phyloP scores from a whole-genome alignment of 306 rosid genomes.

The Sindora glabra region DNA sequence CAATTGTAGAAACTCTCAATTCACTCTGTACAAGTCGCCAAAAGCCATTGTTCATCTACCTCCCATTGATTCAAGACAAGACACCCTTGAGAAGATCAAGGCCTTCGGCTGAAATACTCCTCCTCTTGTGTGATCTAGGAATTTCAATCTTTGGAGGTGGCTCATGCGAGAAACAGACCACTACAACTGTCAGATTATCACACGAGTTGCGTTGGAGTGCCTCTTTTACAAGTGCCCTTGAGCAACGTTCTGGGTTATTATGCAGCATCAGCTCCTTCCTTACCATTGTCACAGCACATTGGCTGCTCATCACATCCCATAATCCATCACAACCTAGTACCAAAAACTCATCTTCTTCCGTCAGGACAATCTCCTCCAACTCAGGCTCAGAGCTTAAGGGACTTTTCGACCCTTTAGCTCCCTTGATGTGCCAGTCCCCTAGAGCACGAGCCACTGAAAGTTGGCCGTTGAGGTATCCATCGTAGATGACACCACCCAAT shows the following conservation, averaged over 20 bases:
- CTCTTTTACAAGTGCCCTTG: constrained; percentile 47
- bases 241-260: constrained; percentile 44
- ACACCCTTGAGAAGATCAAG: constrained; percentile 68
- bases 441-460: constrained; percentile 64
- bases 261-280: constrained; percentile 58
- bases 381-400: constrained; percentile 65
- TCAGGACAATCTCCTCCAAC: constrained; percentile 36
- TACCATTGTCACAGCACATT: constrained; percentile 70
- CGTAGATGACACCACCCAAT: constrained; percentile 62
- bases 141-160: constrained; percentile 57
- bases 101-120: constrained; percentile 73
- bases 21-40: constrained; percentile 22
- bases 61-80: constrained; percentile 24
- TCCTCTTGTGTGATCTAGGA: constrained; percentile 49
- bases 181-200: constrained; percentile 55
- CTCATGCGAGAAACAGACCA: constrained; percentile 53
- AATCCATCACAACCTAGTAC: constrained; percentile 66
- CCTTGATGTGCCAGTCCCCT: constrained; percentile 76
- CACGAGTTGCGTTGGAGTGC: constrained; percentile 63
- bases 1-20: constrained; percentile 5
- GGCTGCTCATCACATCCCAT: constrained; percentile 83
- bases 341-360: constrained; percentile 62
- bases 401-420: constrained; percentile 46
- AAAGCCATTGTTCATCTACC: constrained; percentile 24
- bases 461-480: constrained; percentile 67